Conservation (phyloP, 768 basidiomycete genomes). For the Hebeloma cylindrosporum region DNA sequence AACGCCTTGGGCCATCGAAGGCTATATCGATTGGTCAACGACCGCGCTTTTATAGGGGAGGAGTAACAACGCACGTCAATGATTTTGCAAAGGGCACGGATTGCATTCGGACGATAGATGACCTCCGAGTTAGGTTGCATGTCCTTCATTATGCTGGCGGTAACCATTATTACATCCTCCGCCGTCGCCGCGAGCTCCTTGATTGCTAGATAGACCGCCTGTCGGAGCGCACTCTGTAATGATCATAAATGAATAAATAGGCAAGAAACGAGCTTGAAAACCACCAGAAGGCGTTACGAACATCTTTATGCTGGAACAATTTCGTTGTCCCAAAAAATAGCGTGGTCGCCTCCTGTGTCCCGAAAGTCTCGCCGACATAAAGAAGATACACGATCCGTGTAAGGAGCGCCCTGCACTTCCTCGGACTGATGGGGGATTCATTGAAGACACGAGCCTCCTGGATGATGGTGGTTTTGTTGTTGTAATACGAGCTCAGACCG, state of each 20-base stretch:
- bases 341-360: slow-evolving; percentile 94
- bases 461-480: slow-evolving; percentile 97
- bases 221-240: slow-evolving; percentile 84
- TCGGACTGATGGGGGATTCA: slow-evolving; percentile 96
- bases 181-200: slow-evolving; percentile 96
- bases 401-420: slow-evolving; percentile 94
- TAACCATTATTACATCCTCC: slow-evolving; percentile 99
- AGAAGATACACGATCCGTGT: slow-evolving; percentile 96
- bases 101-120: slow-evolving; percentile 97
- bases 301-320: slow-evolving; percentile 98
- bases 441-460: slow-evolving; percentile 99
- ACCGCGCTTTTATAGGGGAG: neutral
- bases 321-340: slow-evolving; percentile 99
- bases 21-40: slow-evolving; percentile 45
- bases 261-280: neutral
- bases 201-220: slow-evolving; percentile 98
- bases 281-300: slow-evolving; percentile 42
- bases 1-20: slow-evolving; percentile 98
- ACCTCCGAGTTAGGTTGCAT: slow-evolving; percentile 99
- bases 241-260: slow-evolving; percentile 5
- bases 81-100: slow-evolving; percentile 92
- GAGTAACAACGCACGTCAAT: slow-evolving; percentile 77
- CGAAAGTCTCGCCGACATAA: slow-evolving; percentile 94
- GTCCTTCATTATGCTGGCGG: slow-evolving; percentile 99
- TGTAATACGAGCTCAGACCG: slow-evolving; percentile 88